A percentile compares a stretch with the other conserved stretches of the same genome.
These are phyloP conservation scores for Hymenochaete sp. DNA, from an alignment of 1,284 basidiomycete species.

Conservation along the genomic window DNA sequence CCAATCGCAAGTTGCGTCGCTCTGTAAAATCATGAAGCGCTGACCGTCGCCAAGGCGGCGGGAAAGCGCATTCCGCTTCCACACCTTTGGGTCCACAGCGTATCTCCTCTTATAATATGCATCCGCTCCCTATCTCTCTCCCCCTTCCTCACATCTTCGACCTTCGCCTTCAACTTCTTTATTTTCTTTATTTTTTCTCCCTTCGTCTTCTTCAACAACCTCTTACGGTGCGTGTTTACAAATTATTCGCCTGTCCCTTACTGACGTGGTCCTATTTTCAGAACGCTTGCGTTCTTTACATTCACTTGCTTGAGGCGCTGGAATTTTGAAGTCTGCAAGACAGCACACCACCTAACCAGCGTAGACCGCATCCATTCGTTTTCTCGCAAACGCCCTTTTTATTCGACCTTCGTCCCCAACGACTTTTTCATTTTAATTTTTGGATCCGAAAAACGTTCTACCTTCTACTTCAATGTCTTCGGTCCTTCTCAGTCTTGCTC, in stretches of 20 bases:
- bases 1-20: conserved; percentile 29
- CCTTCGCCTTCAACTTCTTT: conserved; percentile 21
- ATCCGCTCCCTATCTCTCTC: conserved; percentile 23
- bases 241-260: background rate
- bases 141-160: conserved; percentile 27
- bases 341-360: conserved; percentile 43
- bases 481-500: conserved; percentile 47
- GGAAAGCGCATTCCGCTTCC: conserved; percentile 17
- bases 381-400: conserved; percentile 28
- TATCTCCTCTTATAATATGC: conserved; percentile 5
- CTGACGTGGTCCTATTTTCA: conserved; percentile 16
- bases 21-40: too few relatives aligned
- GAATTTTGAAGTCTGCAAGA: conserved; percentile 42
- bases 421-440: conserved; percentile 1
- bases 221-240: conserved; percentile 4
- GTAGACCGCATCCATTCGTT: conserved; percentile 57
- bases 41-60: conserved; percentile 20
- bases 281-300: conserved; percentile 35
- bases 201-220: conserved; percentile 30
- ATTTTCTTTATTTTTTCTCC: conserved; percentile 32
- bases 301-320: conserved; percentile 25
- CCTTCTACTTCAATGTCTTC: too few relatives aligned
- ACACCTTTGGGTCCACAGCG: conserved; percentile 14
- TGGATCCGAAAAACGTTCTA: conserved; percentile 24
- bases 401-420: conserved; percentile 26